Conservation (phyloP, 192 early-diverging fungal species). For the Haplosporangium gracile region DNA sequence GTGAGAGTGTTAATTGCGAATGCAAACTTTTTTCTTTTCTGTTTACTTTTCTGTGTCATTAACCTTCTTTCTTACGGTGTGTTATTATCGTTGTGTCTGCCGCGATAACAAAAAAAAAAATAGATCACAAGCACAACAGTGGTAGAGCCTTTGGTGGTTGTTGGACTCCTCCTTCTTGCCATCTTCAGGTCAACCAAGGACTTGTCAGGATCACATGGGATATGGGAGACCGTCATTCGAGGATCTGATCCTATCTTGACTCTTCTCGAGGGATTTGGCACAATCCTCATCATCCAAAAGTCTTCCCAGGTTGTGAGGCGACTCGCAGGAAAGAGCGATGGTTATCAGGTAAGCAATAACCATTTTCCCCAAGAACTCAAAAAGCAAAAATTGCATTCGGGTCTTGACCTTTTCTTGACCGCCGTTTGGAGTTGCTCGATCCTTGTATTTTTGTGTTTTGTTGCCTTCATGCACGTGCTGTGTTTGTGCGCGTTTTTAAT, state of each 20-base stretch:
- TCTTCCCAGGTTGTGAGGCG: conserved; percentile 48
- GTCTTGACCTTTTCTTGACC: not conserved
- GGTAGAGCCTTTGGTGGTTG: conserved; percentile 34
- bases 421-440: not conserved
- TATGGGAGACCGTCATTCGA: conserved; percentile 48
- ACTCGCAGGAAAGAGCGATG: conserved; percentile 42
- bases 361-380: not conserved
- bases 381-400: not conserved
- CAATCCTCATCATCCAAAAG: conserved; percentile 51
- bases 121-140: conserved; percentile 30
- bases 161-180: conserved; percentile 27
- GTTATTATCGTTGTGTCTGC: not conserved
- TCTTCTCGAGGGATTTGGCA: conserved; percentile 50
- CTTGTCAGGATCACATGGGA: conserved; percentile 19
- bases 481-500: not conserved
- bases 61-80: not conserved
- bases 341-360: conserved; percentile 39
- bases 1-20: not conserved
- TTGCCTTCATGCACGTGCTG: not conserved
- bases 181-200: conserved; percentile 41
- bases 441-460: not conserved
- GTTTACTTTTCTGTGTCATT: not conserved
- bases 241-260: conserved; percentile 50
- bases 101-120: not conserved
- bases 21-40: not conserved